Evolutionary conservation across 306 rosid genomes (phyloP), one percentile per base, ranked within the genome.

Genomic region (Fragaria iinumae): DNA sequence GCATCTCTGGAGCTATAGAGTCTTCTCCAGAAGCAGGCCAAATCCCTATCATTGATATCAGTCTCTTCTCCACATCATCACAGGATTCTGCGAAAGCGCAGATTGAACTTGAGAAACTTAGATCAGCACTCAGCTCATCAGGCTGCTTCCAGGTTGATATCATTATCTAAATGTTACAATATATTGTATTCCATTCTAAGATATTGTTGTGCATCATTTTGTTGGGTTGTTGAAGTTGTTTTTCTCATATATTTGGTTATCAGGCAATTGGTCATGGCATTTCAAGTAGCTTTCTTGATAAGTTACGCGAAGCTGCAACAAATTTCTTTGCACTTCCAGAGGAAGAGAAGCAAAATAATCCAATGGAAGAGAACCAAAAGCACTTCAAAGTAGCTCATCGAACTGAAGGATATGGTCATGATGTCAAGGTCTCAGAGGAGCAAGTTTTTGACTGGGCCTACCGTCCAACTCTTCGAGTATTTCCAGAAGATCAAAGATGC

Each of bases 391-490:
- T 72, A 59, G 72, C 68, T 47, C 75, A 80, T 13, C 10, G 50
- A 45, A 45, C 50, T 10, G 92, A 93, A 83, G 97, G 97, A 12
- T 90, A 87, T 81, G 96, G 90, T 59, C 83, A 80, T 43, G 96
- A 93, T 69, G 36, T 36, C 23, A 76, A 86, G 25, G 82, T 77
- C 38, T 79, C 87, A 7, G 78, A 85, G 38, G 41, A 86, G 4
- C 94, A 90, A 84, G 87, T 62, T 39, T 87, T 93, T 53, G 96
- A 93, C 32, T 93, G 96, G 94, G 82, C 70, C 16, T 93, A 90
- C 69, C 84, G 91, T 45, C 16, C 90, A 25, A 88, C 80, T 79
- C 82, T 90, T 5, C 50, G 9, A 3, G 82, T 85, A 11, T 71
- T 73, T 11, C 97, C 96, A 27, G 74, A 86, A 74, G 84, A 85